Percentiles rank a stretch among this genome's conserved stretches.
Evolutionary conservation across 1,284 basidiomycete genomes (phyloP).

Genomic region (Tremellales sp.): DNA sequence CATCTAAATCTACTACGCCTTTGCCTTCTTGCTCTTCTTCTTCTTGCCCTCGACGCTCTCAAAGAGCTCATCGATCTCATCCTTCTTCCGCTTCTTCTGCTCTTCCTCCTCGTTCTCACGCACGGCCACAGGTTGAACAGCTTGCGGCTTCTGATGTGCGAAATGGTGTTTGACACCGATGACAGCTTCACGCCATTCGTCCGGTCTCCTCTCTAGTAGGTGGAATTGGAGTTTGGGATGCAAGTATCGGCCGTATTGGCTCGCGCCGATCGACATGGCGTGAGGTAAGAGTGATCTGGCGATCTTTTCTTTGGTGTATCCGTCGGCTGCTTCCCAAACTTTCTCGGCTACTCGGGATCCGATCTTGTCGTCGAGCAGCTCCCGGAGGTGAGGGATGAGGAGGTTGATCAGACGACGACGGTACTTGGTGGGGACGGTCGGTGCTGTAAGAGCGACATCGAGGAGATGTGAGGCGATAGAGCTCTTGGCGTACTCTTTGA

Average conservation of each 20-base stretch:
- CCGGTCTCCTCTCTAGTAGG: constrained; percentile 68
- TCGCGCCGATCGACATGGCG: constrained; percentile 65
- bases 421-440: constrained; percentile 61
- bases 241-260: constrained; percentile 82
- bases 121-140: constrained; percentile 1
- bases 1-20: too few species aligned
- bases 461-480: constrained; percentile 74
- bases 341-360: constrained; percentile 83
- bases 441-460: constrained; percentile 69
- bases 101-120: constrained; percentile 13
- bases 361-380: constrained; percentile 76
- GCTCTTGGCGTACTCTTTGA: constrained; percentile 65
- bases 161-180: constrained; percentile 44
- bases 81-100: constrained; percentile 24
- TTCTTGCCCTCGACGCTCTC: constrained; percentile 22
- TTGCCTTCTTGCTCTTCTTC: constrained; percentile 20
- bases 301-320: constrained; percentile 89
- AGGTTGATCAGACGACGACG: constrained; percentile 68
- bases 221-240: constrained; percentile 71
- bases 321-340: constrained; percentile 80
- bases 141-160: constrained; percentile 42
- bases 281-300: constrained; percentile 69
- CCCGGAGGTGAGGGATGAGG: constrained; percentile 71
- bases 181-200: constrained; percentile 71
- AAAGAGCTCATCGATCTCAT: constrained; percentile 35